Evolutionary conservation across 495 filamentous ascomycete species (phyloP).

Genomic region (Podospora anserina): DNA sequence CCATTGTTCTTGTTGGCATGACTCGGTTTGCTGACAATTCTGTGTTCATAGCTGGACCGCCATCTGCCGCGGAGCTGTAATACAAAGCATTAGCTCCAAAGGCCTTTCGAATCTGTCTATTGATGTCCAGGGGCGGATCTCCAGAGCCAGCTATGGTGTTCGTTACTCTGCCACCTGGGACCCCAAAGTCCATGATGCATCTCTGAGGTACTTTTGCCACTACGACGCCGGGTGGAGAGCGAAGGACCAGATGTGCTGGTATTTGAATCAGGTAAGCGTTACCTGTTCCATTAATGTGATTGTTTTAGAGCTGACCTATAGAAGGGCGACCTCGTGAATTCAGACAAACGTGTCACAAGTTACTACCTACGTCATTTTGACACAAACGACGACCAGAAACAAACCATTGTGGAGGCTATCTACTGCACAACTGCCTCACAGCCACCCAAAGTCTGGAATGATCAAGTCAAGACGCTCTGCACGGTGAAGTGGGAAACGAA

Average conservation of each 20-base stretch:
- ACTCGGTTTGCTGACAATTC: no score
- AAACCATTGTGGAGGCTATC: no score
- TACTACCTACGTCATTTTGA: no score
- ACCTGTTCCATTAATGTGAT: no score
- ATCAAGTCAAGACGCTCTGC: conserved; percentile 1
- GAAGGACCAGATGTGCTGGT: background rate
- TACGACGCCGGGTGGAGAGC: no score
- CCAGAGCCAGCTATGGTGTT: conserved; percentile 6
- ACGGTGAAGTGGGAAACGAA: conserved; percentile 5
- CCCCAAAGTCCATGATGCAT: background rate
- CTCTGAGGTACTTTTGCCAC: background rate
- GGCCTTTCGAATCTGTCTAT: background rate
- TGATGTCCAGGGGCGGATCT: conserved; percentile 5
- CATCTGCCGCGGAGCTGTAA: conserved; percentile 15
- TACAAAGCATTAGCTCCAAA: background rate
- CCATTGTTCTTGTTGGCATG: no score
- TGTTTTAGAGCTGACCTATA: no score
- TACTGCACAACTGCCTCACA: no score
- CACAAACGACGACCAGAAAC: no score
- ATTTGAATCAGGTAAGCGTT: no score
- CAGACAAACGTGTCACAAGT: no score
- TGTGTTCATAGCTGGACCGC: conserved; percentile 9
- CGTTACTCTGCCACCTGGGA: background rate
- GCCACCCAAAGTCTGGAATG: background rate
- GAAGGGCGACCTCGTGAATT: no score